A percentile compares a stretch with the other conserved stretches of the same genome.
These are phyloP conservation scores for Fusarium coicis DNA, from an alignment of 2,329 filamentous ascomycete genomes.

Conservation along the genomic window DNA sequence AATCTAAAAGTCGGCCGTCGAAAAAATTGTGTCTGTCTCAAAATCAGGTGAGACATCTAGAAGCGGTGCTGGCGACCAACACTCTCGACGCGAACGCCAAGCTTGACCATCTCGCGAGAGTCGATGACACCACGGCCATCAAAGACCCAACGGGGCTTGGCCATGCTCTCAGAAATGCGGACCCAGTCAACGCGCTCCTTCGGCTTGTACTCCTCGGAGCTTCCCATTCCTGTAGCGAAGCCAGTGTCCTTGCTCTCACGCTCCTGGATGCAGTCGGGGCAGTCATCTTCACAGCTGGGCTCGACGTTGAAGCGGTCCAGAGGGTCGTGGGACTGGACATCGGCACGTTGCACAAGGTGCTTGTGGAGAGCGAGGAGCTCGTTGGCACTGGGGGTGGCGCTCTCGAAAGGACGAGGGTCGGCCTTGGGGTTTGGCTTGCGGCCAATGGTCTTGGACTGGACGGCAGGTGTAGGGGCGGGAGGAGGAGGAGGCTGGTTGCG, in stretches of 20 bases:
- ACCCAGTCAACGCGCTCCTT: constrained; percentile 64
- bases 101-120: constrained; percentile 57
- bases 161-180: constrained; percentile 60
- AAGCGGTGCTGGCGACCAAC: constrained; percentile 61
- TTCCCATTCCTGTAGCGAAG: constrained; percentile 56
- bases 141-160: constrained; percentile 66
- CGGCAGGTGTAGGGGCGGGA: constrained; percentile 43
- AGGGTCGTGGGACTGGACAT: constrained; percentile 53
- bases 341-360: constrained; percentile 52
- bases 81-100: constrained; percentile 64
- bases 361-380: constrained; percentile 62
- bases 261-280: constrained; percentile 62
- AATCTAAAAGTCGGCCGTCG: constrained; percentile 37
- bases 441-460: constrained; percentile 47
- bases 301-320: constrained; percentile 57
- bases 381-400: constrained; percentile 52
- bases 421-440: constrained; percentile 53
- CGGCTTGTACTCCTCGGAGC: constrained; percentile 56
- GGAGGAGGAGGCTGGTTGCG: constrained; percentile 53
- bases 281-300: constrained; percentile 57
- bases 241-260: constrained; percentile 52
- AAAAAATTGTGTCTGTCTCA: constrained; percentile 19
- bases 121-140: constrained; percentile 67
- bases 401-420: constrained; percentile 60
- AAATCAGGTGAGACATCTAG: constrained; percentile 36